Evolutionary conservation across 495 filamentous ascomycete species (phyloP).

Genomic region (Aspergillus mulundensis): DNA sequence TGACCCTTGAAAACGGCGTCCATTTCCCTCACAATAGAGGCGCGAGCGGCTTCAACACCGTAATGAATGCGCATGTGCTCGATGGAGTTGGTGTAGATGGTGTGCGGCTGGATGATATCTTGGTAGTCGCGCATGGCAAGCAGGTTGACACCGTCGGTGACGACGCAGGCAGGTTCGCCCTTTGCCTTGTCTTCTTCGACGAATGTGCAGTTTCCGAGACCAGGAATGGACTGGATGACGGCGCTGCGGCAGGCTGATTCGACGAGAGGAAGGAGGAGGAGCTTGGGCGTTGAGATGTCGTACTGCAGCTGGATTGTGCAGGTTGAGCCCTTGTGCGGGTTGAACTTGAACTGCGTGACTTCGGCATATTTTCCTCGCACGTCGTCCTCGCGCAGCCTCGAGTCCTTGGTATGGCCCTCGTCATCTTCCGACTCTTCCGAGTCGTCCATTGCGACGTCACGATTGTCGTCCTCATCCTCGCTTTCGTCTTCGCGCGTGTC

Average conservation of each 20-base stretch:
- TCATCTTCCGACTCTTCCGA: conserved; percentile 39
- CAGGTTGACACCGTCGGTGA: conserved; percentile 86
- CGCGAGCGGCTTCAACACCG: conserved; percentile 88
- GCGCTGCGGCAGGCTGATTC: conserved; percentile 70
- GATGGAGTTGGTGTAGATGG: conserved; percentile 88
- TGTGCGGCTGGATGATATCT: conserved; percentile 81
- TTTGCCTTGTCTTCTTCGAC: conserved; percentile 59
- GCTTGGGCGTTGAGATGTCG: conserved; percentile 73
- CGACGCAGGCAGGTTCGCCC: conserved; percentile 53
- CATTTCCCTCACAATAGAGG: conserved; percentile 83
- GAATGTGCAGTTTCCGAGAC: conserved; percentile 66
- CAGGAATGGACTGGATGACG: conserved; percentile 81
- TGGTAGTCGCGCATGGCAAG: conserved; percentile 83
- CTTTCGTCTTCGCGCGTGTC: conserved; percentile 40
- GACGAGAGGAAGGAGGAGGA: conserved; percentile 87
- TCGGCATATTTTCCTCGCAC: conserved; percentile 61
- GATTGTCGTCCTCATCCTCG: conserved; percentile 32
- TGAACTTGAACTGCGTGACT: conserved; percentile 74
- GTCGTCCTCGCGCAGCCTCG: conserved; percentile 57
- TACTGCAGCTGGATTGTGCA: conserved; percentile 84
- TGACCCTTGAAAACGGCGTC: conserved; percentile 82
- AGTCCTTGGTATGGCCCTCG: conserved; percentile 32
- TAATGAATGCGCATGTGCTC: conserved; percentile 76
- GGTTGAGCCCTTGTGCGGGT: conserved; percentile 66
- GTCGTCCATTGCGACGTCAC: conserved; percentile 32